Percentiles rank a stretch among this genome's conserved stretches.
These are phyloP conservation scores for Eremomyces bilateralis DNA, from an alignment of 495 filamentous ascomycete species.

Conservation along the genomic window DNA sequence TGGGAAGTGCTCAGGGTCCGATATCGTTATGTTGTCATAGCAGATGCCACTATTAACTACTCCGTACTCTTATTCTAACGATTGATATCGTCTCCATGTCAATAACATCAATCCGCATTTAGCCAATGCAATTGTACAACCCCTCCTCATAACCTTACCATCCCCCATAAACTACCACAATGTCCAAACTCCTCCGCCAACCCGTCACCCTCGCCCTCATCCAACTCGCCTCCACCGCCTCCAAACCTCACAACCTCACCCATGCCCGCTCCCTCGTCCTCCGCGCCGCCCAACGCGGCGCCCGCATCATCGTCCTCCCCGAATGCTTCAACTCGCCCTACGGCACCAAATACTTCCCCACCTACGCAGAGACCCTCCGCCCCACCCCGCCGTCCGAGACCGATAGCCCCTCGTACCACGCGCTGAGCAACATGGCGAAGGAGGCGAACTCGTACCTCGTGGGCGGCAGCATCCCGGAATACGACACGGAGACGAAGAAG, in stretches of 20 bases:
- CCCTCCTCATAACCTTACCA: too few relatives aligned
- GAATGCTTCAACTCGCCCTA: constrained; percentile 99
- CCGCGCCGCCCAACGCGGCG: constrained; percentile 51
- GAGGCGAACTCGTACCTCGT: constrained; percentile 61
- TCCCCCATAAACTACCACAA: constrained; percentile 1
- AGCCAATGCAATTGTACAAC: too few relatives aligned
- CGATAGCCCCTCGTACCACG: constrained; percentile 64
- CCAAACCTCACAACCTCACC: constrained; percentile 68
- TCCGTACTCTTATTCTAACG: too few relatives aligned
- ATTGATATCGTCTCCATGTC: too few relatives aligned
- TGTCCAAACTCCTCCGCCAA: constrained; percentile 23
- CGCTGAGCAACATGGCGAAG: constrained; percentile 51
- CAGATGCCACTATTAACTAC: too few relatives aligned
- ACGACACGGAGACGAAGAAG: constrained; percentile 36
- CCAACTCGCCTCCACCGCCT: constrained; percentile 24
- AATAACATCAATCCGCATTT: too few relatives aligned
- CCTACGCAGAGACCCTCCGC: constrained; percentile 73
- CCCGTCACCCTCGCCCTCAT: constrained; percentile 22
- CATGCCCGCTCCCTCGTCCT: constrained; percentile 65
- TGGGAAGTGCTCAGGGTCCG: too few relatives aligned
- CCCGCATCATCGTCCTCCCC: constrained; percentile 46
- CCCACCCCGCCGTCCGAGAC: constrained; percentile 50
- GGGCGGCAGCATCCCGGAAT: constrained; percentile 84
- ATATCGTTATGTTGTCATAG: too few relatives aligned
- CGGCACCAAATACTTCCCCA: constrained; percentile 72